Evolutionary conservation across 768 basidiomycete species (phyloP).

Genomic region (Omphalotus guepiniiformis): DNA sequence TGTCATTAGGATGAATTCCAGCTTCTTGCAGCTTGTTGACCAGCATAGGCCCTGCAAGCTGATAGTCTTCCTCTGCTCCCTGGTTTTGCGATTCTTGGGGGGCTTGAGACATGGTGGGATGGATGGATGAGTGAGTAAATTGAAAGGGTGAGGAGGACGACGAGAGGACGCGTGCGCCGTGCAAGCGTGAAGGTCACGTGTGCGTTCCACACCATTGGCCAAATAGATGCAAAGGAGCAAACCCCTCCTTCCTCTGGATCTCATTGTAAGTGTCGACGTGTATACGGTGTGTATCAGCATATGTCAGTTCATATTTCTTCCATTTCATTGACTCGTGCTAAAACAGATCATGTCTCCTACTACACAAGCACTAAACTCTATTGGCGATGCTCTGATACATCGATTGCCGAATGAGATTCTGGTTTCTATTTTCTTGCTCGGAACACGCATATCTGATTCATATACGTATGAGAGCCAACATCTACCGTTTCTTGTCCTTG

Average conservation of each 20-base stretch:
- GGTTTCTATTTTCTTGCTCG: slow-evolving; percentile 8
- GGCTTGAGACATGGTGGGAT: slow-evolving; percentile 49
- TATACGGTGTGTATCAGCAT: too few species aligned
- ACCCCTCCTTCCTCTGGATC: too few species aligned
- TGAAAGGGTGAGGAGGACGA: neutral
- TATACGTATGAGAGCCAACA: neutral
- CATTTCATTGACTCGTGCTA: neutral
- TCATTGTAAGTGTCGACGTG: too few species aligned
- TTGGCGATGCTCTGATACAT: too few species aligned
- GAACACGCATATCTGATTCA: neutral
- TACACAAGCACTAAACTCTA: neutral
- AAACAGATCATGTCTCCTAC: neutral
- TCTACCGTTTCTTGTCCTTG: slow-evolving; percentile 10
- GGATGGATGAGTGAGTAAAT: neutral
- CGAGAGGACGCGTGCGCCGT: neutral
- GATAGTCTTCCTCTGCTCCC: slow-evolving; percentile 47
- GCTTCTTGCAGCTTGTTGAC: slow-evolving; percentile 83
- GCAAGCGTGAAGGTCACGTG: slow-evolving; percentile 7
- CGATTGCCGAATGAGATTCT: slow-evolving; percentile 14
- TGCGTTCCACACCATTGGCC: neutral
- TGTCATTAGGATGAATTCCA: slow-evolving; percentile 85
- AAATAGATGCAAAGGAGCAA: too few species aligned
- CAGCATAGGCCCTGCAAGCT: slow-evolving; percentile 76
- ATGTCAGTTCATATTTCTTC: neutral
- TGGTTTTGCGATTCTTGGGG: slow-evolving; percentile 42